Evolutionary conservation across 2,329 filamentous ascomycete species (phyloP), one percentile per base, ranked within the genome.

Genomic region (Scedosporium apiospermum): DNA sequence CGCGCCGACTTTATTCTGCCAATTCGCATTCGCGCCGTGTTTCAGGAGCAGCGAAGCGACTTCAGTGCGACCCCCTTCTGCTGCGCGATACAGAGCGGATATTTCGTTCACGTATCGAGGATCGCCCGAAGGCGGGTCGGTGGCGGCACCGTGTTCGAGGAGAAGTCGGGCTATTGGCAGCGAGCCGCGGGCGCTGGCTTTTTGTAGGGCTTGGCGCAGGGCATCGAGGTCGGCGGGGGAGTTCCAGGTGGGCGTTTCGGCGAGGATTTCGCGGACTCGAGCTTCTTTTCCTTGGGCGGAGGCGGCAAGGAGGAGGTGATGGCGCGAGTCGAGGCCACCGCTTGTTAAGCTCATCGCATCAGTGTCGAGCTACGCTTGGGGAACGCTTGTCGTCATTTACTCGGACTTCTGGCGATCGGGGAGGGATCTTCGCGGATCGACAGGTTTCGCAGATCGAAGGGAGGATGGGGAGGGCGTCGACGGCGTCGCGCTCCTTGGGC

Each of bases 51-150:
- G 12, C 21, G 18, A 21, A 6, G 60, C 65, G 0, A 67, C 62
- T 1, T 65, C 66, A 0, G 67, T 62, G 27, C 65, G 65, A 9
- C 66, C 66, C 26, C 64, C 64, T 14, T 66, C 64, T 1, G 66
- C 66, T 3, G 66, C 65, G 46, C 67, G 66, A 57, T 67, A 66
- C 2, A 67, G 49, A 4, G 62, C 58, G 7, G 60, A 21, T 23
- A 58, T 38, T 23, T 62, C 60, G 9, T 26, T 49, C 3, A 23
- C 46, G 4, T 27, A 38, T 4, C 60, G 51, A 12, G 60, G 51
- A 6, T 27, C 18, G 51, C 44, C 44, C 2, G 51, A 23, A 27
- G 51, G 51, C 6, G 23, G 60, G 4, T 68, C 66, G 9, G 67
- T 60, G 10, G 66, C 64, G 38, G 51, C 60, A 16, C 53, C 60